These are phyloP conservation scores for Penicillium cataractarum DNA, from an alignment of 495 filamentous ascomycete species.

Conservation along the genomic window DNA sequence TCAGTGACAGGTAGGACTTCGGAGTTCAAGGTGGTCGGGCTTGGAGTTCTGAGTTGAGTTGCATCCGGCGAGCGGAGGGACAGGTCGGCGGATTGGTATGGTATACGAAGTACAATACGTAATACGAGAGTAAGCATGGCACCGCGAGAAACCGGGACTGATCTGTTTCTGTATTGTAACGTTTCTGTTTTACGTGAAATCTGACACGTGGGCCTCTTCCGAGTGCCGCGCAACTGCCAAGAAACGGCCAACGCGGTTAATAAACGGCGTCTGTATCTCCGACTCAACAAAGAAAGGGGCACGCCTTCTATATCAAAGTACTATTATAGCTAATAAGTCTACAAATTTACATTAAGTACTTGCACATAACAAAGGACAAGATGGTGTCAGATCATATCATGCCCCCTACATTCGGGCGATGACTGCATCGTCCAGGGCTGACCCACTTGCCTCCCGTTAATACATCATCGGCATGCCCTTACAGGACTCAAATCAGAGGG, in stretches of 20 bases:
- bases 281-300: neutral
- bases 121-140: neutral
- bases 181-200: slow-evolving; percentile 15
- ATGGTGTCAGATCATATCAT: slow-evolving; percentile 12
- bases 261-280: neutral
- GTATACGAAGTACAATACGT: slow-evolving; percentile 18
- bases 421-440: slow-evolving; percentile 8
- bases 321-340: neutral
- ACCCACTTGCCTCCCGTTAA: slow-evolving; percentile 13
- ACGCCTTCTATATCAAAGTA: neutral
- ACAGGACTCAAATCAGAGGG: neutral
- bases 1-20: slow-evolving; percentile 8
- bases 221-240: slow-evolving; percentile 25
- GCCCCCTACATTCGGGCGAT: slow-evolving; percentile 11
- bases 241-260: slow-evolving; percentile 10
- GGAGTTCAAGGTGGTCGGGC: slow-evolving; percentile 7
- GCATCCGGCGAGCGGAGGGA: slow-evolving; percentile 25
- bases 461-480: slow-evolving; percentile 21
- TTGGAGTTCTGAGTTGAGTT: slow-evolving; percentile 25
- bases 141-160: no score
- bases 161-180: neutral
- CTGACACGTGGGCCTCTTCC: slow-evolving; percentile 25
- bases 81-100: slow-evolving; percentile 16
- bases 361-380: neutral
- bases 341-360: neutral